phyloP scores from a whole-genome alignment of 306 rosid genomes.

The Pyrus bretschneideri region DNA sequence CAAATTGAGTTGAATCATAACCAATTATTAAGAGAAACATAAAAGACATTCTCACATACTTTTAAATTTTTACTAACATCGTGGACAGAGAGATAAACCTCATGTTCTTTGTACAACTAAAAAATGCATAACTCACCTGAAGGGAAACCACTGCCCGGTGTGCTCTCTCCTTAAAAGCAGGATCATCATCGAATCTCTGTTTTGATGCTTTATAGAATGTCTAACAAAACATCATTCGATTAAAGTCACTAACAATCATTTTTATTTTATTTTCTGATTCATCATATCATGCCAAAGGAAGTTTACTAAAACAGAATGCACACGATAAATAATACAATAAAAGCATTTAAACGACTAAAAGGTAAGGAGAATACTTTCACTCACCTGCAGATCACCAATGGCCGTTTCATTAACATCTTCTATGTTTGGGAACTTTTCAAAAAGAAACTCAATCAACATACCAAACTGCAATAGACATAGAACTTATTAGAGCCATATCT shows the following conservation, averaged over 20 bases:
- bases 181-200: slow-evolving; percentile 72
- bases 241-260: slow-evolving; percentile 2
- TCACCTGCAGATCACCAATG: slow-evolving; percentile 88
- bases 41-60: background rate
- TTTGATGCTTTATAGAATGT: slow-evolving; percentile 85
- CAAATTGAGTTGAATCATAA: slow-evolving; percentile 2
- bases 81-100: background rate
- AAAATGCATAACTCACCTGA: slow-evolving; percentile 46
- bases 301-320: background rate
- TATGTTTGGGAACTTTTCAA: slow-evolving; percentile 67
- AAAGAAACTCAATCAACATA: slow-evolving; percentile 85
- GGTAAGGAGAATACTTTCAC: slow-evolving; percentile 16
- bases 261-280: slow-evolving; percentile 1
- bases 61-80: background rate
- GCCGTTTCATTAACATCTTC: slow-evolving; percentile 66
- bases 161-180: slow-evolving; percentile 78
- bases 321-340: background rate
- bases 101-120: background rate
- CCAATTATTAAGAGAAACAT: background rate
- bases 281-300: background rate
- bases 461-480: slow-evolving; percentile 75
- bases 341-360: slow-evolving; percentile 2
- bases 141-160: slow-evolving; percentile 83
- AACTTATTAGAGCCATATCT: background rate
- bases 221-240: slow-evolving; percentile 30